Evolutionary conservation across 2,329 filamentous ascomycete species (phyloP).

Genomic region (Hymenoscyphus infarciens): DNA sequence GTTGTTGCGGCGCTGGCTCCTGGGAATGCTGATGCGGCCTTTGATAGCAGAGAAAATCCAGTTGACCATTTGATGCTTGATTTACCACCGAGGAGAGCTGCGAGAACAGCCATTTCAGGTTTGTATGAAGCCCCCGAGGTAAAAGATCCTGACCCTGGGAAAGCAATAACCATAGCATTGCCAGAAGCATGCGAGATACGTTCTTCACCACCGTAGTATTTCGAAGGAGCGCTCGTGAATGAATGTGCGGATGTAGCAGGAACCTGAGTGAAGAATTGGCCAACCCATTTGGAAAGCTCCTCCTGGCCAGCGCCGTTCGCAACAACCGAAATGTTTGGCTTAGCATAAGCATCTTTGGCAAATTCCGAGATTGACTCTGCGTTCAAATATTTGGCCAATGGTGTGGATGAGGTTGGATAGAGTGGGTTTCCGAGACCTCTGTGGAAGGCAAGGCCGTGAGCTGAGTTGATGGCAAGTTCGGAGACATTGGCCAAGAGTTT

Average conservation of each 20-base stretch:
- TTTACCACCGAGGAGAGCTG: constrained; percentile 84
- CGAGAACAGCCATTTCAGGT: constrained; percentile 83
- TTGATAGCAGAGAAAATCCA: constrained; percentile 86
- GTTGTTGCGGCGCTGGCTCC: constrained; percentile 68
- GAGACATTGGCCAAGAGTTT: constrained; percentile 59
- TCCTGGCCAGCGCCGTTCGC: constrained; percentile 79
- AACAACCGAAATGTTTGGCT: constrained; percentile 86
- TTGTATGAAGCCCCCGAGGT: constrained; percentile 70
- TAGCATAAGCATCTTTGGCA: constrained; percentile 75
- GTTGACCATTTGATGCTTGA: constrained; percentile 93
- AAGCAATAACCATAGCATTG: constrained; percentile 85
- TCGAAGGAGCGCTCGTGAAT: constrained; percentile 60
- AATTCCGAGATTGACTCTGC: constrained; percentile 72
- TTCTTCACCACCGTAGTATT: constrained; percentile 95
- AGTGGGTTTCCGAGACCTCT: constrained; percentile 80
- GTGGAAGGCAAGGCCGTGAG: constrained; percentile 87
- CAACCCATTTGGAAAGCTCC: constrained; percentile 83
- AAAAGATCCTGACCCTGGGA: constrained; percentile 81
- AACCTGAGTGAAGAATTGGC: constrained; percentile 81
- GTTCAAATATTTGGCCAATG: constrained; percentile 76
- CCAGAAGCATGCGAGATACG: constrained; percentile 72
- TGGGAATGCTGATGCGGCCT: constrained; percentile 65
- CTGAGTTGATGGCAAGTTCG: constrained; percentile 77
- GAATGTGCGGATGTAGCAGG: constrained; percentile 49
- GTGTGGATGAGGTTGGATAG: constrained; percentile 67